These are phyloP conservation scores for Trichosanthes truncata DNA, from an alignment of 306 rosid genomes.

Conservation along the genomic window DNA sequence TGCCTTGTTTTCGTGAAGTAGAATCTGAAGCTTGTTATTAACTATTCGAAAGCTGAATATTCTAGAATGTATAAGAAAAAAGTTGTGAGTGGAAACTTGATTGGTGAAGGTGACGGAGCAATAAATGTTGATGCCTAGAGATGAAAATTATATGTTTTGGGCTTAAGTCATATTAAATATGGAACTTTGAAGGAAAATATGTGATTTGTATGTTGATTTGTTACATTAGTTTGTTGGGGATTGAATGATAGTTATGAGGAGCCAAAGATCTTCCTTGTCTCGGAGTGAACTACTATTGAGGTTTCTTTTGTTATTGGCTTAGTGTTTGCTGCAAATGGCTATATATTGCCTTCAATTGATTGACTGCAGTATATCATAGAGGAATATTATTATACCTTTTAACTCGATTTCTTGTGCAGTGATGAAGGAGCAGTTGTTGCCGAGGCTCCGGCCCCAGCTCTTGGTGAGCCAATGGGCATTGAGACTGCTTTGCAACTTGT, in stretches of 20 bases:
- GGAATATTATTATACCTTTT: not conserved
- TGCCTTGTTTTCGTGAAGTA: not conserved
- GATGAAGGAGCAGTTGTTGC: slow-evolving; percentile 27
- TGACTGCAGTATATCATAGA: not conserved
- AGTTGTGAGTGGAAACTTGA: not conserved
- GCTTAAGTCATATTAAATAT: not conserved
- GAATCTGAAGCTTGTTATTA: not conserved
- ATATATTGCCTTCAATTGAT: not conserved
- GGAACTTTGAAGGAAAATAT: not conserved
- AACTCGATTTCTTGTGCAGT: slow-evolving; percentile 12
- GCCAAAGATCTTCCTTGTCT: not conserved
- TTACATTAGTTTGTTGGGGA: not conserved
- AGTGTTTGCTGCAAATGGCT: not conserved
- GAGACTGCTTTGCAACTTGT: slow-evolving; percentile 64
- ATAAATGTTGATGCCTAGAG: not conserved
- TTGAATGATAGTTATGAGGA: not conserved
- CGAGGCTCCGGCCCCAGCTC: slow-evolving; percentile 27
- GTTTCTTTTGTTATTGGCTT: not conserved
- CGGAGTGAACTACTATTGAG: not conserved
- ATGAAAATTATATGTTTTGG: not conserved
- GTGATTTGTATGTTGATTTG: not conserved
- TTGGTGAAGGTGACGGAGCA: not conserved
- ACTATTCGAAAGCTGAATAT: not conserved
- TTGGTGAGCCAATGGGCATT: slow-evolving; percentile 41
- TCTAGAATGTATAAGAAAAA: not conserved